Conservation (phyloP, 225 moss, liverwort and hornwort genomes). For the Bryoerythrophyllum caledonicum region DNA sequence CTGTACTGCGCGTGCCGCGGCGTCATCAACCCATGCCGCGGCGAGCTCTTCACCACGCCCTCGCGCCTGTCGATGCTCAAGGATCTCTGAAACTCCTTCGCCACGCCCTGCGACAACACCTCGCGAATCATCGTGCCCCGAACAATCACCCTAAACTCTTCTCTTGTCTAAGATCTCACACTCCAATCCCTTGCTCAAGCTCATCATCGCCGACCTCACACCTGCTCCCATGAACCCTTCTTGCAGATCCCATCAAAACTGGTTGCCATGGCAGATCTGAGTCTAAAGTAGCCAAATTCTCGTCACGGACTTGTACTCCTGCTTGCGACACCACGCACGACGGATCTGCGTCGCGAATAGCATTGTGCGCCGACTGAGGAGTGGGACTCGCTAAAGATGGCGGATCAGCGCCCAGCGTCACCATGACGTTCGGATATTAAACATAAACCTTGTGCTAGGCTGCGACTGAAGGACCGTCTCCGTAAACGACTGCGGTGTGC, state of each 20-base stretch:
- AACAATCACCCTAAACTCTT: too few species aligned
- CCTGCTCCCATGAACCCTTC: too few species aligned
- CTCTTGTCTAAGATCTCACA: background rate
- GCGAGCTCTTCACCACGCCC: background rate
- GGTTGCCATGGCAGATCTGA: too few species aligned
- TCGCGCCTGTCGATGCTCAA: slow-evolving; percentile 28
- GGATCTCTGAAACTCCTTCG: slow-evolving; percentile 26
- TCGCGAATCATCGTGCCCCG: slow-evolving; percentile 26
- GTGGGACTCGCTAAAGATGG: background rate
- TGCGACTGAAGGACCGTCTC: too few species aligned
- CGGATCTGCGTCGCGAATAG: background rate
- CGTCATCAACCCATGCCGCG: slow-evolving; percentile 10
- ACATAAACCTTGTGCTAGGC: too few species aligned
- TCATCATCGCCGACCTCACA: too few species aligned
- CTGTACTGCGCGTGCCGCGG: slow-evolving; percentile 3
- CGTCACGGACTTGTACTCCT: background rate
- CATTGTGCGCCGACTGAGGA: too few species aligned
- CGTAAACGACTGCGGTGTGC: too few species aligned
- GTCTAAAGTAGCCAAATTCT: background rate
- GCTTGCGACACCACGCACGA: background rate
- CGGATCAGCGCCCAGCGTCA: background rate
- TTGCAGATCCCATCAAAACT: too few species aligned
- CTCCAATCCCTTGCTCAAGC: too few species aligned
- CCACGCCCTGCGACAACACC: slow-evolving; percentile 9
- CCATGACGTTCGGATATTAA: too few species aligned